These are phyloP conservation scores for Xylaria sp. DNA, from an alignment of 2,329 filamentous ascomycete species.

Conservation along the genomic window DNA sequence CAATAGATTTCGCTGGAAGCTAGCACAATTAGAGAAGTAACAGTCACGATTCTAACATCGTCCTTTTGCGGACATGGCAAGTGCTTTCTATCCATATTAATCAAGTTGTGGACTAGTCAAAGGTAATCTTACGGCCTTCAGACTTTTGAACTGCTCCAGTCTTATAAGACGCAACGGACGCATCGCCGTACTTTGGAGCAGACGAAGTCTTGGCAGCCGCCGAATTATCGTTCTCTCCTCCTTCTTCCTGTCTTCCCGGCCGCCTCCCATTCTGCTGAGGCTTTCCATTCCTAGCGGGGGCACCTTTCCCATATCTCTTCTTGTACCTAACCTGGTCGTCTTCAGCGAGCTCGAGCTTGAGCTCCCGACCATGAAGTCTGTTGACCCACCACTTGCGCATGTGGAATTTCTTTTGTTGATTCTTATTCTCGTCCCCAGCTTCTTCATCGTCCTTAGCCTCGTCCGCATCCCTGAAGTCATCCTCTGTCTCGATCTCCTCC, in stretches of 20 bases:
- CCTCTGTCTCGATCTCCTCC: slow-evolving; percentile 70
- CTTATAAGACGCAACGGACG: slow-evolving; percentile 32
- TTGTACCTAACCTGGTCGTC: slow-evolving; percentile 90
- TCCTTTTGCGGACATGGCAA: neutral
- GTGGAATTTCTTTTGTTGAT: slow-evolving; percentile 65
- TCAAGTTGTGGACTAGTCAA: slow-evolving; percentile 24
- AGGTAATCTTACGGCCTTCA: slow-evolving; percentile 35
- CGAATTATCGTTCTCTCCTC: slow-evolving; percentile 6
- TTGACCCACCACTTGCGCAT: slow-evolving; percentile 86
- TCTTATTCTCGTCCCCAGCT: slow-evolving; percentile 53
- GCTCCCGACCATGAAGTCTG: slow-evolving; percentile 77
- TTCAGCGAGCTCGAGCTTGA: slow-evolving; percentile 94
- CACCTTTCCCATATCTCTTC: slow-evolving; percentile 88
- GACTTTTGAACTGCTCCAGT: slow-evolving; percentile 35
- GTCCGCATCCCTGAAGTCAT: slow-evolving; percentile 63
- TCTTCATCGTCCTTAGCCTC: slow-evolving; percentile 51
- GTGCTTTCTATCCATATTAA: neutral
- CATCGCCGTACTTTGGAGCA: slow-evolving; percentile 29
- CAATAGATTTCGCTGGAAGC: no score
- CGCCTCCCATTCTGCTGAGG: slow-evolving; percentile 41
- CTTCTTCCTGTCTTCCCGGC: slow-evolving; percentile 20
- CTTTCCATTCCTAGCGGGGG: slow-evolving; percentile 61
- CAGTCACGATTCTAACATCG: no score
- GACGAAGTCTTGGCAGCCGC: slow-evolving; percentile 9
- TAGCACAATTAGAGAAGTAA: no score